phyloP scores from a whole-genome alignment of 805 yeast species.

The Kockiozyma suomiensis region DNA sequence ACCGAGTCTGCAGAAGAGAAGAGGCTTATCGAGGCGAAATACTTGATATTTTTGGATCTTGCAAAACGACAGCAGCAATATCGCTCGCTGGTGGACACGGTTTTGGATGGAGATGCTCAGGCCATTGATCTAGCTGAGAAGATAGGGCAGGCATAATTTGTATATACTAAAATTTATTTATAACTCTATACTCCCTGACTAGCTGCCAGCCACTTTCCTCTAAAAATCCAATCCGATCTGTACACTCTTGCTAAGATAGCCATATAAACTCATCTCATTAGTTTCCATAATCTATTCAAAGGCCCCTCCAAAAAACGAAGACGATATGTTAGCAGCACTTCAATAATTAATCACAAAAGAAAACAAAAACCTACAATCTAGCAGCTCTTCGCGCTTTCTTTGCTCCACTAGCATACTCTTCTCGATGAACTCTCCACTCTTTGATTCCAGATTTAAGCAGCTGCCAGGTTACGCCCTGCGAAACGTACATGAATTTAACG shows the following conservation, averaged over 20 bases:
- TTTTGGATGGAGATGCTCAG: slow-evolving; percentile 7
- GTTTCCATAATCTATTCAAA: slow-evolving; percentile 8
- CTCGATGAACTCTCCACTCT: slow-evolving; percentile 41
- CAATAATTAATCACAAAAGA: neutral
- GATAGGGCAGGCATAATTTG: neutral
- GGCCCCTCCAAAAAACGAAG: neutral
- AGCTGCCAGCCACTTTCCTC: too few species aligned
- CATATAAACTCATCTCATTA: neutral
- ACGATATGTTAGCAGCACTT: neutral
- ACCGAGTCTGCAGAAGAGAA: slow-evolving; percentile 63
- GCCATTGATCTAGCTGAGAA: slow-evolving; percentile 2
- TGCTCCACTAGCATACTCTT: slow-evolving; percentile 9
- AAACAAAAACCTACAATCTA: slow-evolving; percentile 4
- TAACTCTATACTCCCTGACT: too few species aligned
- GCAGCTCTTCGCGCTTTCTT: slow-evolving; percentile 15
- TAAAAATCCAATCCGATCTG: too few species aligned
- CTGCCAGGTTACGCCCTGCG: slow-evolving; percentile 61
- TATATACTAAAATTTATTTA: too few species aligned
- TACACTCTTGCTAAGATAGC: neutral
- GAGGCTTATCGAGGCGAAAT: slow-evolving; percentile 72
- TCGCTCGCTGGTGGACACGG: slow-evolving; percentile 64
- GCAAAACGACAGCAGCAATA: slow-evolving; percentile 78
- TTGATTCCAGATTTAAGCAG: slow-evolving; percentile 53
- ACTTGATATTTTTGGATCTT: slow-evolving; percentile 84
- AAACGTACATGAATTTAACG: slow-evolving; percentile 67